phyloP scores from a whole-genome alignment of 2,329 filamentous ascomycete genomes.

The Cladosporium sp. region DNA sequence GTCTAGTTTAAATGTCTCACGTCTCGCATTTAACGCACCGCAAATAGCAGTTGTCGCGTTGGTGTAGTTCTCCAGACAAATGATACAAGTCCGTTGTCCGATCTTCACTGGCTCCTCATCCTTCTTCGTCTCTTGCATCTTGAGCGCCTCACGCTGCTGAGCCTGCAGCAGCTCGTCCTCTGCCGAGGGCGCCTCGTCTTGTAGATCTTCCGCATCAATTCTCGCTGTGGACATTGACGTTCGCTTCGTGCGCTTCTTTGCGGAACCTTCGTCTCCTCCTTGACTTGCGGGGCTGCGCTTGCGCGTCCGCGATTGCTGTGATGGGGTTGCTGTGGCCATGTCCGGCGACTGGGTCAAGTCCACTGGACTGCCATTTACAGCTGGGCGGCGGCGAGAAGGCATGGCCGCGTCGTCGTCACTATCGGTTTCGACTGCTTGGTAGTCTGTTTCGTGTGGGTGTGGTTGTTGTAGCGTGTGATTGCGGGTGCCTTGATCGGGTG shows the following conservation, averaged over 20 bases:
- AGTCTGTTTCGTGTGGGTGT: background rate
- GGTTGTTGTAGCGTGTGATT: background rate
- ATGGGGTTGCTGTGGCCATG: slow-evolving; percentile 1
- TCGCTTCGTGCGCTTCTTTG: slow-evolving; percentile 11
- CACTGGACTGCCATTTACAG: background rate
- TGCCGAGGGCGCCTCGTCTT: slow-evolving; percentile 23
- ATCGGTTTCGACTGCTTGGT: slow-evolving; percentile 5
- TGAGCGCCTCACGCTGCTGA: slow-evolving; percentile 29
- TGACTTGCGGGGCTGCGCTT: slow-evolving; percentile 10
- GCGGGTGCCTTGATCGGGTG: background rate
- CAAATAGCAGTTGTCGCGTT: slow-evolving; percentile 61
- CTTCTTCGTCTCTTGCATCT: slow-evolving; percentile 25
- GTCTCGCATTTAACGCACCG: slow-evolving; percentile 45
- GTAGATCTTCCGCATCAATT: slow-evolving; percentile 22
- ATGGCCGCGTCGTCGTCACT: background rate
- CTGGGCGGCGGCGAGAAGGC: background rate
- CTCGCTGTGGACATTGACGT: background rate
- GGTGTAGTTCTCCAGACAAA: slow-evolving; percentile 63
- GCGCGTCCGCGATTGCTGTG: slow-evolving; percentile 8
- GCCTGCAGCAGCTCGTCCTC: slow-evolving; percentile 40
- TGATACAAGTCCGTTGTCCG: slow-evolving; percentile 59
- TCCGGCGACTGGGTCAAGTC: slow-evolving; percentile 14
- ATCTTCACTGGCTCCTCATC: slow-evolving; percentile 31
- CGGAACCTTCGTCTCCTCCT: background rate
- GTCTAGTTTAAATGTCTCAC: background rate